Base-by-base conservation (phyloP, 257 asterid species). In the Gentiana dahurica region DNA sequence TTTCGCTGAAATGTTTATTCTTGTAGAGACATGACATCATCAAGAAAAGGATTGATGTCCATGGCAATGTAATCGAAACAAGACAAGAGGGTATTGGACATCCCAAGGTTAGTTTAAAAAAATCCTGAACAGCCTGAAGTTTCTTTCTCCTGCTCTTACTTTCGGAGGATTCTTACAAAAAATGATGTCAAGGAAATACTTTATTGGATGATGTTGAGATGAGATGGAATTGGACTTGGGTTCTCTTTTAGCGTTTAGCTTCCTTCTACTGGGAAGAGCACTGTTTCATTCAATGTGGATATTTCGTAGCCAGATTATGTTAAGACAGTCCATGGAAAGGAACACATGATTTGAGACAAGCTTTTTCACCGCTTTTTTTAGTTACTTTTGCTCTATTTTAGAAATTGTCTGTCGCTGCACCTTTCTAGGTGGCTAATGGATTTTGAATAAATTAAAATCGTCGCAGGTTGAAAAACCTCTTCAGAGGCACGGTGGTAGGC, bases 401-500 rank as follows among this genome's bases (percentile, higher is more conserved):
- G 39, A 10, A 12, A 39, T 49, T 8, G n/a, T 35, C 46, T 3
- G 24, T 24, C 24, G 24, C 24, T 24, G 44, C 44, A 41, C 46
- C 8, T 41, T 41, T 59, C 3, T 54, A 37, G 36, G 32, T 41
- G 57, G 39, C 58, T 9, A 51, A 57, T 24, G 58, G 34, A 13
- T 41, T 44, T 51, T 53, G 38, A 57, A 35, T 34, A 49, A n/a
- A 11, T 9, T 37, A 0, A 7, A 41, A 33, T 34, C 65, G 63
- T 46, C 49, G 67, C 71, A 92, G 98, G 80, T 92, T 59, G 97
- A 81, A 34, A 77, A 52, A 13, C 97, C 98, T 65, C 71, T 92
- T 60, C 98, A 92, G 64, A 85, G 65, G 75, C 98, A 92, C 60
- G 98, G 98, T 54, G 98, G 98, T 70, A 77, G 97, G 74, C 94